phyloP scores from a whole-genome alignment of 306 rosid genomes.

The Fagus sylvatica region DNA sequence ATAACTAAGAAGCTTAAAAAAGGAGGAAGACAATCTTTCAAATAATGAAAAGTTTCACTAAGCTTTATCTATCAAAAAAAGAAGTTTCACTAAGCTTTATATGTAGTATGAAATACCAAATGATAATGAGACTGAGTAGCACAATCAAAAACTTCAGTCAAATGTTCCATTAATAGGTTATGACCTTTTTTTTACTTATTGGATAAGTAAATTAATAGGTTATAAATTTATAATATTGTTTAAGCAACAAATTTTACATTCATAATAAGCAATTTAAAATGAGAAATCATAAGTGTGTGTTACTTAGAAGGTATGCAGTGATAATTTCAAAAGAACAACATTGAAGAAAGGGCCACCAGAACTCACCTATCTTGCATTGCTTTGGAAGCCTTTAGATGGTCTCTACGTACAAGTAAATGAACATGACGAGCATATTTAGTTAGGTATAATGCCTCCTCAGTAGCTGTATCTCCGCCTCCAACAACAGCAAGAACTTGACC shows the following conservation, averaged over 20 bases:
- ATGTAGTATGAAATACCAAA: background rate
- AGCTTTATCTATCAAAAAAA: background rate
- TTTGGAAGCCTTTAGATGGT: slow-evolving; percentile 87
- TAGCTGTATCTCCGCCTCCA: slow-evolving; percentile 99
- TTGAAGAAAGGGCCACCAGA: slow-evolving; percentile 25
- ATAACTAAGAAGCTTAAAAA: background rate
- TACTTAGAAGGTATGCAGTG: no score
- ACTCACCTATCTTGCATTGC: slow-evolving; percentile 98
- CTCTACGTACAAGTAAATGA: slow-evolving; percentile 84
- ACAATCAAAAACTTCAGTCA: background rate
- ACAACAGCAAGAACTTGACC: slow-evolving; percentile 93
- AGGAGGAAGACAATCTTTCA: background rate
- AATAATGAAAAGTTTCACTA: background rate
- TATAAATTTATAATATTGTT: no score
- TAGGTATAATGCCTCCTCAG: slow-evolving; percentile 88
- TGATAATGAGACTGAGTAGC: background rate
- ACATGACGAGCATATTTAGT: slow-evolving; percentile 93
- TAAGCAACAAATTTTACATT: background rate
- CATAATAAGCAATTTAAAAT: slow-evolving; percentile 2
- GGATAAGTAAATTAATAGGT: no score
- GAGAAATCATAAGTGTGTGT: background rate
- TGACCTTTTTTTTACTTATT: no score
- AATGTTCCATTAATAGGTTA: background rate
- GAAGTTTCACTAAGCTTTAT: background rate
- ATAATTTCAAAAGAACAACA: slow-evolving; percentile 20